Evolutionary conservation across 139 green algal species (phyloP).

Genomic region (Ostreobium quekettii): DNA sequence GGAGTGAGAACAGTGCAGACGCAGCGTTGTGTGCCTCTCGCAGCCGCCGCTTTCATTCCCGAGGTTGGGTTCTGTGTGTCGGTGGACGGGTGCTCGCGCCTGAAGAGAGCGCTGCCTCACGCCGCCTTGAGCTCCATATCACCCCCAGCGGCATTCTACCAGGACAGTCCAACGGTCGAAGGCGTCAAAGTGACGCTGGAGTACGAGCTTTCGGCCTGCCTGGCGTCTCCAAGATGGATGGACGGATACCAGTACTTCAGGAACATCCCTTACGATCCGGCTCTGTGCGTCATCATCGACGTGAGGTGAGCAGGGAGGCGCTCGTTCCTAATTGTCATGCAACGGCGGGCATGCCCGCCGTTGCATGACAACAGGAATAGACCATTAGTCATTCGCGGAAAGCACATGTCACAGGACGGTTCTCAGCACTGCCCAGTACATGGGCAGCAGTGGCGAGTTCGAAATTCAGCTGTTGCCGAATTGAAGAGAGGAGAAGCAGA

Average conservation of each 20-base stretch:
- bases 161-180: neutral
- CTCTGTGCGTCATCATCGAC: conserved; percentile 44
- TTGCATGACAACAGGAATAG: too few species aligned
- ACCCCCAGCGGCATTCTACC: neutral
- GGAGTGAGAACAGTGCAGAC: too few species aligned
- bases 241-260: conserved; percentile 51
- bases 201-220: conserved; percentile 45
- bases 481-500: too few species aligned
- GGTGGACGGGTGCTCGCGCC: neutral
- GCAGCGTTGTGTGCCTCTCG: neutral
- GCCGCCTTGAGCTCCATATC: neutral
- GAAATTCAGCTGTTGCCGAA: too few species aligned
- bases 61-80: neutral
- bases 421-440: too few species aligned
- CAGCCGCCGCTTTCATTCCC: neutral
- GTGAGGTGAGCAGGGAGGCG: too few species aligned
- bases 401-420: too few species aligned
- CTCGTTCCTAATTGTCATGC: too few species aligned
- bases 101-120: neutral
- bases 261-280: conserved; percentile 38
- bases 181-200: conserved; percentile 20
- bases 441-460: too few species aligned
- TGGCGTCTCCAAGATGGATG: conserved; percentile 40
- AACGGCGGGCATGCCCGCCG: too few species aligned
- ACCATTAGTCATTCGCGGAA: too few species aligned